Evolutionary conservation across 1,284 basidiomycete genomes (phyloP).

Genomic region (Boletus calvinii): DNA sequence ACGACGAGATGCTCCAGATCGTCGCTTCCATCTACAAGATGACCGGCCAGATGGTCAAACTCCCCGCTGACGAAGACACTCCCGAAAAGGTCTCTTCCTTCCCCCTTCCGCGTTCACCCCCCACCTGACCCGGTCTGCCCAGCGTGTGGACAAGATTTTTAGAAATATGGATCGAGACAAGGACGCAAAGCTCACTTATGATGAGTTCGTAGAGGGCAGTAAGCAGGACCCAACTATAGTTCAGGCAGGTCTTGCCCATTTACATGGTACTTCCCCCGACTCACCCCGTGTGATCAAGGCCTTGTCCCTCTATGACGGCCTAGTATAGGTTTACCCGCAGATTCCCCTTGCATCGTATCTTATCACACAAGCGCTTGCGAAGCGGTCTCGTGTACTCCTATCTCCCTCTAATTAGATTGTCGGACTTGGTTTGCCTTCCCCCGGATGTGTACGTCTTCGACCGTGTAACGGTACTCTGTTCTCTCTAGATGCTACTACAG

Average conservation of each 20-base stretch:
- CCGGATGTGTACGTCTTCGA: slow-evolving; percentile 28
- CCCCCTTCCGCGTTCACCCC: slow-evolving; percentile 4
- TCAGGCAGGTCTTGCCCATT: slow-evolving; percentile 57
- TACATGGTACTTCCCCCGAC: slow-evolving; percentile 13
- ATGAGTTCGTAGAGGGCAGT: slow-evolving; percentile 95
- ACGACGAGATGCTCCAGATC: slow-evolving; percentile 98
- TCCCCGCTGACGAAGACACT: slow-evolving; percentile 97
- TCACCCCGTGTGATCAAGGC: slow-evolving; percentile 47
- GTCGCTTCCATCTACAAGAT: slow-evolving; percentile 97
- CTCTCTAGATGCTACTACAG: slow-evolving; percentile 17
- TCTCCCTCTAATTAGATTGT: slow-evolving; percentile 31
- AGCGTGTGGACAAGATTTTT: slow-evolving; percentile 98
- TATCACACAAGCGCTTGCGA: slow-evolving; percentile 26
- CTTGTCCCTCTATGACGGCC: slow-evolving; percentile 74
- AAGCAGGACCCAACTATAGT: slow-evolving; percentile 98
- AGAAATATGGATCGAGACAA: slow-evolving; percentile 91
- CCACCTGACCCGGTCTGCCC: slow-evolving; percentile 18
- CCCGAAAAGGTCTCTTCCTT: slow-evolving; percentile 82
- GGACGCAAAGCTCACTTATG: slow-evolving; percentile 85
- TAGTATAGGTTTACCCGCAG: slow-evolving; percentile 48
- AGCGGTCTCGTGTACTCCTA: slow-evolving; percentile 25
- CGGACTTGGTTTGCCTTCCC: slow-evolving; percentile 13
- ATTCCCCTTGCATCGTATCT: slow-evolving; percentile 19
- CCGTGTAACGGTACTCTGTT: slow-evolving; percentile 29
- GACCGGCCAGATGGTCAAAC: slow-evolving; percentile 99